These are phyloP conservation scores for Microascus cirrosus DNA, from an alignment of 2,329 filamentous ascomycete genomes.

Conservation along the genomic window DNA sequence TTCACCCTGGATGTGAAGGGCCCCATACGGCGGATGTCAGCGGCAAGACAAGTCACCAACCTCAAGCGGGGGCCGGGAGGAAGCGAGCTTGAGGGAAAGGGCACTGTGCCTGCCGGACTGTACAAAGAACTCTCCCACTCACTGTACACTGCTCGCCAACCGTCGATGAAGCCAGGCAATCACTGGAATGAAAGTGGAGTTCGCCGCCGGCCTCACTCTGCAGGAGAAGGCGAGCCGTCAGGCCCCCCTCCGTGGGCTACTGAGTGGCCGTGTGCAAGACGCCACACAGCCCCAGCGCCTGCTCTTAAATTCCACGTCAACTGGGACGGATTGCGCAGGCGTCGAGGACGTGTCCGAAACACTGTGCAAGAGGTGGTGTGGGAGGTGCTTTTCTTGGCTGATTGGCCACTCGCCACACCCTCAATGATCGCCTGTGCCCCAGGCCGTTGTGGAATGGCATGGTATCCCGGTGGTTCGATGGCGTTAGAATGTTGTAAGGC, in stretches of 20 bases:
- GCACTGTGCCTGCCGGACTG: background rate
- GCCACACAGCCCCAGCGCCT: background rate
- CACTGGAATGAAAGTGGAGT: background rate
- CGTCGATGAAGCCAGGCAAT: background rate
- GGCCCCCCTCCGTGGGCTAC: background rate
- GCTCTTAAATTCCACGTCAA: background rate
- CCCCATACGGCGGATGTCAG: background rate
- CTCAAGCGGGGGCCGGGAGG: background rate
- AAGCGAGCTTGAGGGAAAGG: background rate
- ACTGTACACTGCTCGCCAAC: too few relatives aligned
- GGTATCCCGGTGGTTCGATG: background rate
- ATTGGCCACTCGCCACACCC: background rate
- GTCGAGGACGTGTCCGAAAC: background rate
- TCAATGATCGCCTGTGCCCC: background rate
- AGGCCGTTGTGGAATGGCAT: background rate
- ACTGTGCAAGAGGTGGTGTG: background rate
- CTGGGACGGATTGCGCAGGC: background rate
- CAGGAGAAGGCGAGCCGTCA: background rate
- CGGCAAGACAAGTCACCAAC: background rate
- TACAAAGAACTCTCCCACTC: too few relatives aligned
- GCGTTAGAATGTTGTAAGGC: background rate
- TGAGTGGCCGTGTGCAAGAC: background rate
- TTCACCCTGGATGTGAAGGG: background rate
- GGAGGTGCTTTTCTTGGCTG: background rate
- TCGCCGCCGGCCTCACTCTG: background rate